A percentile compares a stretch with the other conserved stretches of the same genome.
phyloP scores from a whole-genome alignment of 345 rosid species.

The Rubroshorea leprosula region DNA sequence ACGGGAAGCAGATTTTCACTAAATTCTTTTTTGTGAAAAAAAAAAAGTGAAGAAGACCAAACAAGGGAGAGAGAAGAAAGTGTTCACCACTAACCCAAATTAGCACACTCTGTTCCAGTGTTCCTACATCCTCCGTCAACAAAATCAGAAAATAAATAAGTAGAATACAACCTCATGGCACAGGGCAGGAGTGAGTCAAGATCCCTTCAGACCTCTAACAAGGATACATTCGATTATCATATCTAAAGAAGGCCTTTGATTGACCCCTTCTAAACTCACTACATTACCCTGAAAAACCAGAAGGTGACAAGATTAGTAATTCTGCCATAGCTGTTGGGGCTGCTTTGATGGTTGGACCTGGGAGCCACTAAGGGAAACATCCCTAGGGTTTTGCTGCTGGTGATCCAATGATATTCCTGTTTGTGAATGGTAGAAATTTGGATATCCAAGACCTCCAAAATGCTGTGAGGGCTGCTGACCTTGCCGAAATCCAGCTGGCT shows the following conservation, averaged over 20 bases:
- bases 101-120: slow-evolving; percentile 59
- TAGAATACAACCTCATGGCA: slow-evolving; percentile 48
- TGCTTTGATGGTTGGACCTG: slow-evolving; percentile 87
- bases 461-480: slow-evolving; percentile 92
- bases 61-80: slow-evolving; percentile 3
- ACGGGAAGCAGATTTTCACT: slow-evolving; percentile 10
- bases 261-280: slow-evolving; percentile 38
- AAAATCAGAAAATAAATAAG: slow-evolving; percentile 31
- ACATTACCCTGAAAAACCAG: slow-evolving; percentile 52
- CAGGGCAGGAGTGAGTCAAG: slow-evolving; percentile 42
- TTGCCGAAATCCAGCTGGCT: slow-evolving; percentile 68
- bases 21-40: too few species aligned
- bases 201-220: slow-evolving; percentile 24
- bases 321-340: slow-evolving; percentile 90
- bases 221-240: slow-evolving; percentile 15
- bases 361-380: slow-evolving; percentile 47
- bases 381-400: slow-evolving; percentile 90
- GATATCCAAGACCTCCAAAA: slow-evolving; percentile 70
- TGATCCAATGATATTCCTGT: slow-evolving; percentile 73
- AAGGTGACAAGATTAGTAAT: slow-evolving; percentile 57
- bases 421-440: slow-evolving; percentile 78
- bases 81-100: slow-evolving; percentile 33
- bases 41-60: not conserved
- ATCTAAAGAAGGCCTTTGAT: slow-evolving; percentile 20
- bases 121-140: slow-evolving; percentile 48